Evolutionary conservation across 495 filamentous ascomycete species (phyloP).

Genomic region (Patellaria atrata): DNA sequence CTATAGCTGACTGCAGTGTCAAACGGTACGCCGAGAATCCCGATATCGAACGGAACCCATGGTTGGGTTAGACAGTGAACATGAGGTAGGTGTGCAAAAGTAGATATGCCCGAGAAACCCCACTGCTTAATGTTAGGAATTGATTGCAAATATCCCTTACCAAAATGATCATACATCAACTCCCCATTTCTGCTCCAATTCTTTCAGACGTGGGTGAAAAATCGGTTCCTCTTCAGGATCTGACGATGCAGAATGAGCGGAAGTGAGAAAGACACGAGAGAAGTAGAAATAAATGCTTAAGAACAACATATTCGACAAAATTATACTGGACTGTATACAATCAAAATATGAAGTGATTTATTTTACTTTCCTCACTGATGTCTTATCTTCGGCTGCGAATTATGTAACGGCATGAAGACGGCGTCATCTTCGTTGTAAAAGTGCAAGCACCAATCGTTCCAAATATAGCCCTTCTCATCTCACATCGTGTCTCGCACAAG

Average conservation of each 20-base stretch:
- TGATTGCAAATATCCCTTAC: neutral
- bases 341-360: too few relatives aligned
- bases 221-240: constrained; percentile 9
- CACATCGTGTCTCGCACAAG: too few relatives aligned
- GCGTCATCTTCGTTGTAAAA: too few relatives aligned
- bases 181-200: constrained; percentile 41
- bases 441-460: too few relatives aligned
- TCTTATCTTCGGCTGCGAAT: constrained; percentile 17
- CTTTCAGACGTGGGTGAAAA: constrained; percentile 22
- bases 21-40: constrained; percentile 68
- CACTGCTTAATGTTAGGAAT: constrained; percentile 33
- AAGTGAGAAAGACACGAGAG: neutral
- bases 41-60: constrained; percentile 57
- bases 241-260: constrained; percentile 12
- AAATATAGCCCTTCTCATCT: too few relatives aligned
- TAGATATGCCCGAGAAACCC: constrained; percentile 63
- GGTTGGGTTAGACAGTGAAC: constrained; percentile 60
- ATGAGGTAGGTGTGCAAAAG: constrained; percentile 66
- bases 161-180: constrained; percentile 30
- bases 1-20: constrained; percentile 72
- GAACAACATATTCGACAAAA: too few relatives aligned
- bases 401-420: constrained; percentile 16
- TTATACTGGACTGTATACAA: too few relatives aligned
- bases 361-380: too few relatives aligned
- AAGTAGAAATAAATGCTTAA: too few relatives aligned